Percentiles rank a stretch among this genome's conserved stretches.
Conservation (phyloP, 2,329 filamentous ascomycete species). For the Pseudocercospora fijiensis region DNA sequence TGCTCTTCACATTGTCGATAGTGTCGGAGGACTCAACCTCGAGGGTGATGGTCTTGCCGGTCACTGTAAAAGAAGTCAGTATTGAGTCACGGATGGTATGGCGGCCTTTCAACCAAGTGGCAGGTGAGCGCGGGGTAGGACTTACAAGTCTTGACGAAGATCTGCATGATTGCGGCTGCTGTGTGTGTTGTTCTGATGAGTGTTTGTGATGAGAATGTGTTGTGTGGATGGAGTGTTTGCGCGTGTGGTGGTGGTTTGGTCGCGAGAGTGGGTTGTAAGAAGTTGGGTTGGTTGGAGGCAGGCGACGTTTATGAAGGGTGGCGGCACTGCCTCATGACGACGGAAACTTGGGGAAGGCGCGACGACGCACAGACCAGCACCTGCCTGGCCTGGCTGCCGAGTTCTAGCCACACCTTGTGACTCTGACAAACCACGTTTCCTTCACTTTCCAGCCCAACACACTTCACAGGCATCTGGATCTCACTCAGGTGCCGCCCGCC, state of each 20-base stretch:
- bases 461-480: conserved; percentile 1
- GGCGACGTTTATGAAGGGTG: not conserved
- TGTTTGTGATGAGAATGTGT: conserved; percentile 16
- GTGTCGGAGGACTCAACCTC: conserved; percentile 75
- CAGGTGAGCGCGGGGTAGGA: conserved; percentile 42
- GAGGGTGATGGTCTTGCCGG: conserved; percentile 67
- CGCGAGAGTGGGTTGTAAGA: conserved; percentile 14
- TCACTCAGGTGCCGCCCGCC: not conserved
- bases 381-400: not conserved
- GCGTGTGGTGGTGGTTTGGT: conserved; percentile 3
- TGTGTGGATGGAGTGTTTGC: conserved; percentile 12
- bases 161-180: conserved; percentile 67
- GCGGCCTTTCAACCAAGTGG: conserved; percentile 17
- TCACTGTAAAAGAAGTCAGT: conserved; percentile 52
- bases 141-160: conserved; percentile 95
- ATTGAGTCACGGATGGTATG: conserved; percentile 37
- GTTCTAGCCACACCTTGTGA: not conserved
- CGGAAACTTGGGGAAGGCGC: not conserved
- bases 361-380: not conserved
- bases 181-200: conserved; percentile 26
- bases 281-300: conserved; percentile 9
- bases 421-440: conserved; percentile 7
- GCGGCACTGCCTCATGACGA: conserved; percentile 6
- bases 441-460: conserved; percentile 8
- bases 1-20: conserved; percentile 94